Base-by-base conservation (phyloP, 495 filamentous ascomycete species). In the Podospora tetraspora region DNA sequence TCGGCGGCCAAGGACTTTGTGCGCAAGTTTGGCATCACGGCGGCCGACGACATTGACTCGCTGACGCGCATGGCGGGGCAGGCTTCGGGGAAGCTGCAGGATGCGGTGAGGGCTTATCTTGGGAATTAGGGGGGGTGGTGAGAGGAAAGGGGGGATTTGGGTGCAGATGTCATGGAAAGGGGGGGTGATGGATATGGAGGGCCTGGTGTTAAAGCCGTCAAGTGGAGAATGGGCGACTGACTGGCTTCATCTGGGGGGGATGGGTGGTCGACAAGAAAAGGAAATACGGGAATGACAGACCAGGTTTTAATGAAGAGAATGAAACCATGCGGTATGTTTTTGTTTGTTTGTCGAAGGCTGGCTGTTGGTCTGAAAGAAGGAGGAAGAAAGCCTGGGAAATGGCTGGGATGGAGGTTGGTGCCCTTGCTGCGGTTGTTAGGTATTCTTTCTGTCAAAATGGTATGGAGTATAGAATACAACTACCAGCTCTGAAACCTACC, bases 31-130 rank as follows among this genome's bases (percentile, higher is more conserved):
- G 95, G 95, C 3, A 90, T 97, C 69, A 98, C 94, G 3, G 94
- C 94, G 43, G 92, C 91, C 57, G 95, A 98, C 76, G 95, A 99
- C 78, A 76, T 99, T 52, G 96, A 98, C 77, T 96, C 96, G 75
- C 76, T 97, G 69, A 89, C 89, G 4, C 84, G 88, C 69, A 83
- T 91, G 61, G 76, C 97, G 13, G 95, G 95, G 5, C 93, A 97
- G 73, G 95, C 92, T 23, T 93, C 92, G 21, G 85, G 82, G 52
- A 89, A 87, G 78, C 79, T 98, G 75, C 92, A 97, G 83, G 92
- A 92, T 80, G 94, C 94, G 68, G 91, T 97, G 74, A 84, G 90
- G 72, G 90, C 84, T 79, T 98, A 97, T 79, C 79, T 97, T 60
- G 81, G 80, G 66, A 78, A 75, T 70, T 84, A 70, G 68, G 34